Evolutionary conservation across 2,329 filamentous ascomycete genomes (phyloP), one percentile per base, ranked within the genome.

Genomic region (Ophiocordyceps camponoti-saundersi): DNA sequence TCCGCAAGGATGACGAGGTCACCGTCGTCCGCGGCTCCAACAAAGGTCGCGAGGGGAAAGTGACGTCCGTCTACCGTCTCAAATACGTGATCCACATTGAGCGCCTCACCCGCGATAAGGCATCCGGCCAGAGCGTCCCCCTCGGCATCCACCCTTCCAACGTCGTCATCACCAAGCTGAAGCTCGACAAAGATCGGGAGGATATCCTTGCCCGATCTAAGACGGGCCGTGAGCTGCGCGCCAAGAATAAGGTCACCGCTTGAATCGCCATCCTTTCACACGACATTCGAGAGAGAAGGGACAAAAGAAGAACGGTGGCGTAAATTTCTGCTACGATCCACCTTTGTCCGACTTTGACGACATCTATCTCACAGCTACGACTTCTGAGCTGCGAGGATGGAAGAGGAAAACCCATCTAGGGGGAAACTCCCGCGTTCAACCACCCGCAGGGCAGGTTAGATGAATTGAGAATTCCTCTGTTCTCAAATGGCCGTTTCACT

Each of bases 11-110:
- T 67, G 85, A 95, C 72, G 87, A 94, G 74, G 88, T 96, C 67
- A 77, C 76, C 65, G 84, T 98, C 63, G 82, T 90, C 66, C 89
- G 92, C 60, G 92, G 92, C 63, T 74, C 76, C 72, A 85, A 94
- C 80, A 96, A 96, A 80, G 92, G 90, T 66, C 87, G 88, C 64
- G 90, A 96, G 77, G 92, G 92, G 77, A 96, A 96, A 79, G 78
- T 98, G 73, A 89, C 82, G 62, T 87, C 85, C 63, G 90, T 96
- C 69, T 98, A 95, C 83, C 87, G 88, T 70, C 84, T 95, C 65
- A 96, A 96, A 75, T 98, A 92, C 73, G 78, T 88, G 66, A 82
- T 98, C 67, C 90, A 96, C 81, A 71, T 98, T 69, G 90, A 95
- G 80, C 87, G 90, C 63, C 82, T 98, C 67, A 82, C 82, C 70